A percentile compares a stretch with the other conserved stretches of the same genome.
Conservation (phyloP, 768 basidiomycete genomes). For the Phanerochaete carnosa region DNA sequence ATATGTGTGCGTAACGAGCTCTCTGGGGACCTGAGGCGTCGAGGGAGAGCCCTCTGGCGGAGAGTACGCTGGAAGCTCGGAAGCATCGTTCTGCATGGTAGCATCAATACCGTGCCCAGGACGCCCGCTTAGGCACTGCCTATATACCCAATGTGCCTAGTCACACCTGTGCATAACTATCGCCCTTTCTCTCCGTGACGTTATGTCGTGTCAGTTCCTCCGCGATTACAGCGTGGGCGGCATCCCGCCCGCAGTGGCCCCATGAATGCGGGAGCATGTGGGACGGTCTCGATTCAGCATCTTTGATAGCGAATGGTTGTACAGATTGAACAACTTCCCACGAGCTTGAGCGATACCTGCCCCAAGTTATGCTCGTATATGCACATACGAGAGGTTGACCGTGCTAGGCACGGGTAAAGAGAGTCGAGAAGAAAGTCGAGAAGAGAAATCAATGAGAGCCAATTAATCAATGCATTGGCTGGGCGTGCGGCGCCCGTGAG, state of each 20-base stretch:
- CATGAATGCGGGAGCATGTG: background rate
- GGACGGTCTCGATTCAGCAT: too few species aligned
- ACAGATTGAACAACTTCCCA: too few species aligned
- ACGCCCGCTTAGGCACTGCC: background rate
- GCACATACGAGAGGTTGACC: too few species aligned
- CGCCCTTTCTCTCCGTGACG: background rate
- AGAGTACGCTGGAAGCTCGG: conserved; percentile 4
- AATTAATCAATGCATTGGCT: too few species aligned
- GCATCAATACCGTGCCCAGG: background rate
- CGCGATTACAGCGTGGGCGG: background rate
- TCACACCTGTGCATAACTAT: background rate
- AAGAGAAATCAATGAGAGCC: too few species aligned
- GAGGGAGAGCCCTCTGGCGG: background rate
- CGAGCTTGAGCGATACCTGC: too few species aligned
- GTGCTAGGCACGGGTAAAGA: too few species aligned
- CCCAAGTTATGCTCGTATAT: too few species aligned
- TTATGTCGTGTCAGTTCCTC: background rate
- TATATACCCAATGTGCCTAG: background rate
- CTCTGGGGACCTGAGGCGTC: background rate
- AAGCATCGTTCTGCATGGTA: background rate
- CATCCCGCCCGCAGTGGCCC: background rate
- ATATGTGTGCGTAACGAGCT: conserved; percentile 6
- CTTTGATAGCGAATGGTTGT: too few species aligned
- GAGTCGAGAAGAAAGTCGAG: too few species aligned
- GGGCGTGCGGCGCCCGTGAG: too few species aligned